These are phyloP conservation scores for Phoma sp. DNA, from an alignment of 2,329 filamentous ascomycete species.

Conservation along the genomic window DNA sequence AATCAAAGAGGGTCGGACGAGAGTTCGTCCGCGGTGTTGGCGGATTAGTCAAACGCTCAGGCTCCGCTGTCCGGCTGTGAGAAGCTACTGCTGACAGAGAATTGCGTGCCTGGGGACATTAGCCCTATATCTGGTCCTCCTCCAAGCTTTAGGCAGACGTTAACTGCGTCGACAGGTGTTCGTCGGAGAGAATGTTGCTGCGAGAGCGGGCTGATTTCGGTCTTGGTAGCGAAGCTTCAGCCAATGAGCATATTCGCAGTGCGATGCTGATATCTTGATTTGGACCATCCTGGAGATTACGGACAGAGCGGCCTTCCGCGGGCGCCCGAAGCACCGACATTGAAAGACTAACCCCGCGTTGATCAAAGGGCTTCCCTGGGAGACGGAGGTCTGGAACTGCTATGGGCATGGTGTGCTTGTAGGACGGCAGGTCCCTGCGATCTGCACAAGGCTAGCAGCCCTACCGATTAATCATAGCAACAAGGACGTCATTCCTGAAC, in stretches of 20 bases:
- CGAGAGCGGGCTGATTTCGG: conserved; percentile 8
- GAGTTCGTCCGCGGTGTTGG: conserved; percentile 7
- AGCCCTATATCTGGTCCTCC: conserved; percentile 3
- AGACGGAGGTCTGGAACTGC: neutral
- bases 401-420: neutral
- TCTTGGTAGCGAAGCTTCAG: neutral
- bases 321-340: conserved; percentile 3
- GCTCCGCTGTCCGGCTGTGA: neutral
- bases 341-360: conserved; percentile 6
- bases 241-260: conserved; percentile 4
- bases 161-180: conserved; percentile 3
- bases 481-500: conserved; percentile 9
- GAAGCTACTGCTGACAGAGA: conserved; percentile 5
- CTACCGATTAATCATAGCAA: neutral
- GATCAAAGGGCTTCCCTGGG: neutral
- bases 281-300: conserved; percentile 15
- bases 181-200: conserved; percentile 6
- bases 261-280: conserved; percentile 8
- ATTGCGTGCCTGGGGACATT: conserved; percentile 9
- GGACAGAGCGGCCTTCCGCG: neutral
- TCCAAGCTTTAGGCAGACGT: conserved; percentile 7
- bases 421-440: neutral
- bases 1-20: conserved; percentile 15
- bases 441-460: conserved; percentile 15
- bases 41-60: conserved; percentile 9